Base-by-base conservation (phyloP, 1,139 yeast species). In the Geotrichum carabidarum region DNA sequence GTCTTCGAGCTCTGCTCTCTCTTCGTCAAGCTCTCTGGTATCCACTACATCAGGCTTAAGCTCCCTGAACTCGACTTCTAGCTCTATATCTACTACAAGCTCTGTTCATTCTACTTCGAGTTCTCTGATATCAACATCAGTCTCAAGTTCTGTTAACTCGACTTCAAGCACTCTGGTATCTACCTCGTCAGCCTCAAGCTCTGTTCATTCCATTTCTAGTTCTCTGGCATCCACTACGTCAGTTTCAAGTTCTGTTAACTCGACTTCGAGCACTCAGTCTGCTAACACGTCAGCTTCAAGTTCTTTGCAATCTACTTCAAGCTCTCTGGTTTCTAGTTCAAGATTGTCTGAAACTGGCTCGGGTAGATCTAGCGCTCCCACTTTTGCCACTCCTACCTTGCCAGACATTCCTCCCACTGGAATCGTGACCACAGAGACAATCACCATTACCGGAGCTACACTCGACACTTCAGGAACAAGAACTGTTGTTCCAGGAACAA, bases 401-500 rank as follows among this genome's bases (percentile, higher is more conserved):
- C n/a, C 14, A 22, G 27, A 17, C 45, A 50, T 50, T 30, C 53
- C 53, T 15, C 4, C 44, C 12, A 37, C 49, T 17, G 56, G 53
- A 4, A 45, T 47, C 31, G 41, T 8, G 9, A 53, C 53, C 14
- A 50, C 51, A 5, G 54, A 56, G 18, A 53, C 55, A 35, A 38
- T 59, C 9, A 58, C 60, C 7, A 48, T 51, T 30, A 53, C 58
- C 15, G 55, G 54, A 31, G 46, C 58, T 30, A 58, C 60, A 4
- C 48, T 47, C 18, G 58, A 44, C 12, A 42, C 38, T 37, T 57
- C 44, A 8, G 52, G 50, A n/a, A 43, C 40, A n/a, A 50, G 51
- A 11, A 32, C 52, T 37, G 53, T 44, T 11, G 44, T 50, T 2
- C 48, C 45, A 6, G 59, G 51, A 12, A 44, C 61, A 2, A 52